phyloP scores from a whole-genome alignment of 257 asterid genomes.

The Schizonepeta tenuifolia region DNA sequence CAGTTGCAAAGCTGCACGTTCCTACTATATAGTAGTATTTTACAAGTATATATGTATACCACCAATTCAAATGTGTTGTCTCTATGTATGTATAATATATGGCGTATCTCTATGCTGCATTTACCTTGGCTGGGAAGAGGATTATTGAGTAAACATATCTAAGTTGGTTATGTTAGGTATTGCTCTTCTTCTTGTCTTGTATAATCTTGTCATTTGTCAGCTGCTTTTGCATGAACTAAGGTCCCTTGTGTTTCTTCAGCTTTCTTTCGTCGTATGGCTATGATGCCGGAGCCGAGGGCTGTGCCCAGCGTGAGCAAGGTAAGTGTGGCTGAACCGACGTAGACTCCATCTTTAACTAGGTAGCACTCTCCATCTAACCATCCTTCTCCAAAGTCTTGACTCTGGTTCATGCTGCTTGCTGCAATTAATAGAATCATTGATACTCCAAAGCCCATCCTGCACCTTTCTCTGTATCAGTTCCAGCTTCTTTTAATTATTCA shows the following conservation, averaged over 20 bases:
- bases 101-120: not conserved
- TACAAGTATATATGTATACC: not conserved
- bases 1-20: not conserved
- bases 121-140: not conserved
- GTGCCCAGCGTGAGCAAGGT: slow-evolving; percentile 52
- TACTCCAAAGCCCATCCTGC: slow-evolving; percentile 78
- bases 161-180: slow-evolving; percentile 7
- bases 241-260: slow-evolving; percentile 47
- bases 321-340: slow-evolving; percentile 54
- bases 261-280: slow-evolving; percentile 32
- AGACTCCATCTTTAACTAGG: slow-evolving; percentile 74
- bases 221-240: slow-evolving; percentile 46
- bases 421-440: slow-evolving; percentile 49
- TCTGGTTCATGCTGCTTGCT: slow-evolving; percentile 73
- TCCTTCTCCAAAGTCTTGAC: slow-evolving; percentile 71
- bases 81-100: not conserved
- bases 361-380: slow-evolving; percentile 92
- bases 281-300: slow-evolving; percentile 44
- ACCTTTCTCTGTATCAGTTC: not conserved
- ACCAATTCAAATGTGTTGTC: not conserved
- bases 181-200: not conserved
- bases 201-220: slow-evolving; percentile 27
- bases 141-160: not conserved
- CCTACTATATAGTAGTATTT: slow-evolving; percentile 5
- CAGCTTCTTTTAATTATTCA: not conserved